Percentiles rank a stretch among this genome's conserved stretches.
These are phyloP conservation scores for Thozetella sp. DNA, from an alignment of 495 filamentous ascomycete genomes.

Conservation along the genomic window DNA sequence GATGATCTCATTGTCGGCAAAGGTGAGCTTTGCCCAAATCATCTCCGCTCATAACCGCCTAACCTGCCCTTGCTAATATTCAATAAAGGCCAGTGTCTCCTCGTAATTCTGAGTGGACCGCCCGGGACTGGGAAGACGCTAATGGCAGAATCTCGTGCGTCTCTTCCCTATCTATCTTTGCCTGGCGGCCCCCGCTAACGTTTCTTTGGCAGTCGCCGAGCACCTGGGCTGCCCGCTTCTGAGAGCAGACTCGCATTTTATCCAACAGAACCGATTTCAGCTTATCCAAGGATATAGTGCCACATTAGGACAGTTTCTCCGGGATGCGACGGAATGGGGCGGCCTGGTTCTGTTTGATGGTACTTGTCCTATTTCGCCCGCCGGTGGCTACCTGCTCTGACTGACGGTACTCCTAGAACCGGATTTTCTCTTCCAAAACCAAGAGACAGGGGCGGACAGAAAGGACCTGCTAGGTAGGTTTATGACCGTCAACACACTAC, in stretches of 20 bases:
- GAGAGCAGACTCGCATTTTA: conserved; percentile 2
- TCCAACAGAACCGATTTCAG: conserved; percentile 3
- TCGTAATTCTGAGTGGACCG: conserved; percentile 24
- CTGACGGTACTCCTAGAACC: conserved; percentile 1
- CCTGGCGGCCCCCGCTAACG: neutral
- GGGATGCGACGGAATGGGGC: conserved; percentile 8
- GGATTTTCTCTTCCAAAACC: conserved; percentile 10
- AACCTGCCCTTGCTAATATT: neutral
- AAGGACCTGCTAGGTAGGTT: conserved; percentile 6
- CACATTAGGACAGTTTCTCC: conserved; percentile 5
- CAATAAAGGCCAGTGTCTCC: conserved; percentile 21
- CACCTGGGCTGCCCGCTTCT: conserved; percentile 7
- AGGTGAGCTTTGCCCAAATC: conserved; percentile 10
- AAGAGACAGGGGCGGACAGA: conserved; percentile 4
- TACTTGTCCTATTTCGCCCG: neutral
- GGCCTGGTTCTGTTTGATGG: conserved; percentile 12
- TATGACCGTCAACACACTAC: neutral
- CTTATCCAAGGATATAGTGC: conserved; percentile 2
- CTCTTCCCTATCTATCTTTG: neutral
- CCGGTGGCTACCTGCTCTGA: neutral
- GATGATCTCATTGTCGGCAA: conserved; percentile 27
- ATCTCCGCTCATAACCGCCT: neutral
- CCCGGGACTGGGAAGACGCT: conserved; percentile 27
- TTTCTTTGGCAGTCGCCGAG: conserved; percentile 4
- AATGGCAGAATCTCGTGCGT: conserved; percentile 18